phyloP scores from a whole-genome alignment of 1,284 basidiomycete species.

The Cutaneotrichosporon sp. region DNA sequence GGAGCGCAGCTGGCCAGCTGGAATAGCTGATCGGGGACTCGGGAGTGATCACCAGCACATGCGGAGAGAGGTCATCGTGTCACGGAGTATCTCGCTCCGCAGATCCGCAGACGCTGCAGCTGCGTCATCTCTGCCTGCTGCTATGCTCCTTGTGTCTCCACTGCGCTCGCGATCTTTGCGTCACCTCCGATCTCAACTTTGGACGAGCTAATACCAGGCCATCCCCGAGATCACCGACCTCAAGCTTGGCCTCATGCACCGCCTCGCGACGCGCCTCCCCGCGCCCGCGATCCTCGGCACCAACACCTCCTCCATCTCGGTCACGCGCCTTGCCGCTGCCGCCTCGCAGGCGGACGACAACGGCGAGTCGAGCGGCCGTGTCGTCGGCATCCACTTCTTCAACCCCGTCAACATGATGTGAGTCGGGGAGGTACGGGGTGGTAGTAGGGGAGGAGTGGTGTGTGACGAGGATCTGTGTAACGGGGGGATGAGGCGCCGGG shows the following conservation, averaged over 20 bases:
- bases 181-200: too few species aligned
- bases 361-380: conserved; percentile 37
- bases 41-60: too few species aligned
- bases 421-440: conserved; percentile 5
- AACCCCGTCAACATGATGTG: conserved; percentile 91
- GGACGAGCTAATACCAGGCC: conserved; percentile 60
- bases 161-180: too few species aligned
- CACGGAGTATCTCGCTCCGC: too few species aligned
- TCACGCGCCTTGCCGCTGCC: conserved; percentile 87
- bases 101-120: too few species aligned
- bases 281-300: conserved; percentile 80
- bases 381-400: conserved; percentile 78
- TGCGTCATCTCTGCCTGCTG: too few species aligned
- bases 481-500: background rate
- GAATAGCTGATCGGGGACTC: too few species aligned
- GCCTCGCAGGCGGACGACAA: conserved; percentile 58
- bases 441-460: background rate
- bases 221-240: conserved; percentile 81
- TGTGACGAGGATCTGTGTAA: too few species aligned
- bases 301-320: conserved; percentile 92
- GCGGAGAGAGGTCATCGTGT: too few species aligned
- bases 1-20: too few species aligned
- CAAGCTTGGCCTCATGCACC: conserved; percentile 77
- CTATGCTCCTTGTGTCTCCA: too few species aligned
- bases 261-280: conserved; percentile 67